Conservation (phyloP, 2,329 filamentous ascomycete species). For the Xenosphaeropsis pyriputrescens region DNA sequence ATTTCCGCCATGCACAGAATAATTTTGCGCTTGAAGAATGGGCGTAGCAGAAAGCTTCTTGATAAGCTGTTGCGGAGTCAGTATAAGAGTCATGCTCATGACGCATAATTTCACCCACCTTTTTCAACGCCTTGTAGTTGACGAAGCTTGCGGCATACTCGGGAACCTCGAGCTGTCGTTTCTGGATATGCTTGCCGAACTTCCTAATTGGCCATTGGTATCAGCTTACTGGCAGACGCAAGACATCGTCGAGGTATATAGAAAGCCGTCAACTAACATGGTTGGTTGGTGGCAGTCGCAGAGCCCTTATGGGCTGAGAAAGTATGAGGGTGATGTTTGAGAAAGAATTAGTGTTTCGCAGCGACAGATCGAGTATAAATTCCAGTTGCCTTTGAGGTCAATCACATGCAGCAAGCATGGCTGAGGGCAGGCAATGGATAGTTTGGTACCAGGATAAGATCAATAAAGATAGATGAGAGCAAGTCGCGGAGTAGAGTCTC, state of each 20-base stretch:
- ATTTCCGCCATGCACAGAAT: conserved; percentile 30
- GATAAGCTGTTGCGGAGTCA: conserved; percentile 57
- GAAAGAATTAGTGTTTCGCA: neutral
- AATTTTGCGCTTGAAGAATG: conserved; percentile 63
- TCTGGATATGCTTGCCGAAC: conserved; percentile 99
- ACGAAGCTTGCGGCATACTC: conserved; percentile 99
- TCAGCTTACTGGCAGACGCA: too few species aligned
- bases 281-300: conserved; percentile 13
- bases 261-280: conserved; percentile 5
- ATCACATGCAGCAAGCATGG: neutral
- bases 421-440: too few species aligned
- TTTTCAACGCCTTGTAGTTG: conserved; percentile 98
- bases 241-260: too few species aligned
- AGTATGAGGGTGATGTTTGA: conserved; percentile 5
- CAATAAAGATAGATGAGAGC: too few species aligned
- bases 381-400: neutral
- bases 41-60: conserved; percentile 94
- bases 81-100: neutral
- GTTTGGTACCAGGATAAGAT: too few species aligned
- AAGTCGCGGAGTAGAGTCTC: too few species aligned
- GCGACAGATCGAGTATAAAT: too few species aligned
- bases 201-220: conserved; percentile 48
- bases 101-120: conserved; percentile 41
- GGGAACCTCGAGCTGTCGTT: conserved; percentile 94
- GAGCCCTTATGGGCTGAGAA: conserved; percentile 10